Evolutionary conservation across 2,329 filamentous ascomycete species (phyloP), one percentile per base, ranked within the genome.

Genomic region (Ophiostoma ips): DNA sequence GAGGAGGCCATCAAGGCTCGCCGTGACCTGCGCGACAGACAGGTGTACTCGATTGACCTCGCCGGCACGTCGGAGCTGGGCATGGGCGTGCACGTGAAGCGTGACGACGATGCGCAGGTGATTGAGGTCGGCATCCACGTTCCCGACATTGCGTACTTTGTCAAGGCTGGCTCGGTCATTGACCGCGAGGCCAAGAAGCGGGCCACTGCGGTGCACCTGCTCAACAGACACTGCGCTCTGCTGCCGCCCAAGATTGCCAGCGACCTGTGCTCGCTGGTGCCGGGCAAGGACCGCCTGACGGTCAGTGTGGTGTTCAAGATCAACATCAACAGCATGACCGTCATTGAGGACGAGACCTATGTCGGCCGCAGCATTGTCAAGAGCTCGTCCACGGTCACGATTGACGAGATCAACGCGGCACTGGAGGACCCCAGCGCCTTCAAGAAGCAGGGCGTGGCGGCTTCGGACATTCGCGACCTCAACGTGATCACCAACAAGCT

Each of bases 141-240:
- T 62, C 81, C 90, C 31, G 92, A 98, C 66, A 83, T 96, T 58
- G 83, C 92, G 54, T 87, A 98, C 68, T 98, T 98, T 63, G 87
- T 98, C 64, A 96, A 96, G 75, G 75, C 83, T 45, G 94, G 94
- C 71, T 95, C 89, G 15, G 77, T 96, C 43, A 89, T 96, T 47
- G 92, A 98, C 61, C 84, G 92, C 44, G 92, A 98, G 68, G 92
- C 92, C 11, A 95, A 92, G 77, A 98, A 96, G 75, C 87, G 92
- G 57, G 90, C 90, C 54, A 96, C 89, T 51, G 89, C 88, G 34
- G 92, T 98, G 21, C 94, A 96, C 62, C 75, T 98, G 55, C 84
- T 95, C 69, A 92, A 95, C 70, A 82, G 88, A 34, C 70, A 83
- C 71, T 72, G 90, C 77, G 74, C 90, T 72, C 81, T 98, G 75